These are phyloP conservation scores for Fraxinus quadrangulata DNA, from an alignment of 257 asterid species.

Conservation along the genomic window DNA sequence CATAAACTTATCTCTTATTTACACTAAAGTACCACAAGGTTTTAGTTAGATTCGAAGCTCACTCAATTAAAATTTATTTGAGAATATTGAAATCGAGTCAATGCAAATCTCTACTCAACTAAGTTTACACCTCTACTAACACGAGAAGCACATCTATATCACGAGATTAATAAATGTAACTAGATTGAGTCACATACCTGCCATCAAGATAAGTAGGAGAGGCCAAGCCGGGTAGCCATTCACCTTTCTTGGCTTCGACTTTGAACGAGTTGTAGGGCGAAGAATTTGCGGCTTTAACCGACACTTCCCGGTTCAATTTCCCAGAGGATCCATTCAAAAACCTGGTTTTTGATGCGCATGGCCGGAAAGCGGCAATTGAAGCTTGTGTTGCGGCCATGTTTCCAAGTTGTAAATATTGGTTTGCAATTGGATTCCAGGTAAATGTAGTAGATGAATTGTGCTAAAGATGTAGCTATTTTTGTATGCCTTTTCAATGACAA, in stretches of 20 bases:
- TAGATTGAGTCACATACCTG: constrained; percentile 44
- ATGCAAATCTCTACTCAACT: neutral
- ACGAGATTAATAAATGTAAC: neutral
- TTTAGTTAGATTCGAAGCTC: no score
- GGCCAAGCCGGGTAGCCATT: constrained; percentile 92
- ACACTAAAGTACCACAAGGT: no score
- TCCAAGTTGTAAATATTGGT: neutral
- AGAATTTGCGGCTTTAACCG: constrained; percentile 39
- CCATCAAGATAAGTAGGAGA: constrained; percentile 88
- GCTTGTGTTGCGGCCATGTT: constrained; percentile 81
- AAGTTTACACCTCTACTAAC: neutral
- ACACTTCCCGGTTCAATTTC: constrained; percentile 54
- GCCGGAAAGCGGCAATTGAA: constrained; percentile 70
- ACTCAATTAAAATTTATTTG: no score
- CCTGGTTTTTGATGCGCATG: constrained; percentile 54
- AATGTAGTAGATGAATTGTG: constrained; percentile 16
- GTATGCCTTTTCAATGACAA: constrained; percentile 29
- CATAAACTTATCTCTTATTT: no score
- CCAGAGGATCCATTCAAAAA: constrained; percentile 71
- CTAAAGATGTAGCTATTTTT: constrained; percentile 24
- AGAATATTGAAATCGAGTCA: no score
- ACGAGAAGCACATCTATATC: neutral
- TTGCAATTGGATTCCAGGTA: constrained; percentile 4
- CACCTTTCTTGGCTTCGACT: constrained; percentile 94
- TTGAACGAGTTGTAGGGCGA: constrained; percentile 48